Percentiles rank a stretch among this genome's conserved stretches.
Evolutionary conservation across 1,139 yeast species (phyloP).

Genomic region (Petasospora fabianii): DNA sequence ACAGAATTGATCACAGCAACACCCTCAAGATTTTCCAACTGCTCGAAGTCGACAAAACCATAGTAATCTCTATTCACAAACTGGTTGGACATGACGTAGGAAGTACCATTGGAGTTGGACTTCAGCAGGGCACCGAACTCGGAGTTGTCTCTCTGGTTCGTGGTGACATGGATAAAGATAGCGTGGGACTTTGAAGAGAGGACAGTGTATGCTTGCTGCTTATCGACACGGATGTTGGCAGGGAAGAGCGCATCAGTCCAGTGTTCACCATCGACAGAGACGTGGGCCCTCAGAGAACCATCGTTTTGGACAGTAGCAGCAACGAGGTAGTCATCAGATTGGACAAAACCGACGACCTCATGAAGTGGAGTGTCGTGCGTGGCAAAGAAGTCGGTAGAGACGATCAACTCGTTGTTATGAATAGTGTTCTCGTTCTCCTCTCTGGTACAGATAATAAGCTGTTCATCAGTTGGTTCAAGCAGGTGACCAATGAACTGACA

Average conservation of each 20-base stretch:
- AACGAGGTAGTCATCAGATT: conserved; percentile 65
- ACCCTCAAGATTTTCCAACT: conserved; percentile 82
- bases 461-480: conserved; percentile 41
- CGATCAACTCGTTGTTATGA: conserved; percentile 42
- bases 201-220: conserved; percentile 79
- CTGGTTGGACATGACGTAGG: conserved; percentile 65
- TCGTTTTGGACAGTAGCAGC: conserved; percentile 52
- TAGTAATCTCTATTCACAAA: conserved; percentile 66
- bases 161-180: conserved; percentile 80
- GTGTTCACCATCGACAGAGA: conserved; percentile 70
- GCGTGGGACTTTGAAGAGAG: conserved; percentile 72
- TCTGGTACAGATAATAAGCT: conserved; percentile 61
- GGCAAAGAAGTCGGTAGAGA: conserved; percentile 49
- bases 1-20: conserved; percentile 74
- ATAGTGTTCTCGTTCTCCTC: conserved; percentile 33
- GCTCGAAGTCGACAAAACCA: conserved; percentile 90
- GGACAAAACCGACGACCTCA: conserved; percentile 59
- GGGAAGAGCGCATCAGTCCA: conserved; percentile 87
- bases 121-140: conserved; percentile 88
- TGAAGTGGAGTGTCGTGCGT: conserved; percentile 39
- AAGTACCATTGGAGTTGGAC: conserved; percentile 93
- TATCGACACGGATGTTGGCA: conserved; percentile 52
- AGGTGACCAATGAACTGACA: conserved; percentile 70
- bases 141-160: conserved; percentile 45
- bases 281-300: conserved; percentile 57